phyloP scores from a whole-genome alignment of 148 eudicot genomes.

The Drosera capensis region DNA sequence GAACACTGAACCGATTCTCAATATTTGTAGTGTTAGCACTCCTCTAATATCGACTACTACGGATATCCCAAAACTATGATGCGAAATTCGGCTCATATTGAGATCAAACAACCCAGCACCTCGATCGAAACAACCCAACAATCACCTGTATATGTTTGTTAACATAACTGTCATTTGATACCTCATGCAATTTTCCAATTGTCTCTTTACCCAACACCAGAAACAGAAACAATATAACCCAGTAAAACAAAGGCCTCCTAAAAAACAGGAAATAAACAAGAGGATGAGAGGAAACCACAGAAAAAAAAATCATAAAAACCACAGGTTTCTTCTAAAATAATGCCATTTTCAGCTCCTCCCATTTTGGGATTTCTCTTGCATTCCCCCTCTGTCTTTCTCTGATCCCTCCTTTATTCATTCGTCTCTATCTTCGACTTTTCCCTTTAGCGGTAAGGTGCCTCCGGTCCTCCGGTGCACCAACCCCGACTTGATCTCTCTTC shows the following conservation, averaged over 20 bases:
- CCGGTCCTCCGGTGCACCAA: slow-evolving; percentile 12
- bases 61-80: too few relatives aligned
- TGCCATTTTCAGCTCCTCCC: slow-evolving; percentile 7
- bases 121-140: too few relatives aligned
- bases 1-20: too few relatives aligned
- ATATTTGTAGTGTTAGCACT: too few relatives aligned
- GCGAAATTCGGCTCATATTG: too few relatives aligned
- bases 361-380: not conserved
- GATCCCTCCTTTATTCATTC: not conserved
- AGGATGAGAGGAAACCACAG: slow-evolving; percentile 9
- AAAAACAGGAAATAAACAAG: not conserved
- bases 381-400: slow-evolving; percentile 15
- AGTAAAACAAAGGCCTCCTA: not conserved
- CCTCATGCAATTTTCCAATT: not conserved
- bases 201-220: not conserved
- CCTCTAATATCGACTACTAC: too few relatives aligned
- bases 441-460: slow-evolving; percentile 11
- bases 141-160: too few relatives aligned
- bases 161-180: too few relatives aligned
- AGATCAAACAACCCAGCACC: too few relatives aligned
- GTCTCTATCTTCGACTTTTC: not conserved
- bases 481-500: not conserved
- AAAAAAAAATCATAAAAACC: slow-evolving; percentile 12
- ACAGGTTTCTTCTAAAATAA: slow-evolving; percentile 2
- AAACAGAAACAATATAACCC: not conserved